Percentiles rank a stretch among this genome's conserved stretches.
phyloP scores from a whole-genome alignment of 345 rosid genomes.

The Balakata baccata region DNA sequence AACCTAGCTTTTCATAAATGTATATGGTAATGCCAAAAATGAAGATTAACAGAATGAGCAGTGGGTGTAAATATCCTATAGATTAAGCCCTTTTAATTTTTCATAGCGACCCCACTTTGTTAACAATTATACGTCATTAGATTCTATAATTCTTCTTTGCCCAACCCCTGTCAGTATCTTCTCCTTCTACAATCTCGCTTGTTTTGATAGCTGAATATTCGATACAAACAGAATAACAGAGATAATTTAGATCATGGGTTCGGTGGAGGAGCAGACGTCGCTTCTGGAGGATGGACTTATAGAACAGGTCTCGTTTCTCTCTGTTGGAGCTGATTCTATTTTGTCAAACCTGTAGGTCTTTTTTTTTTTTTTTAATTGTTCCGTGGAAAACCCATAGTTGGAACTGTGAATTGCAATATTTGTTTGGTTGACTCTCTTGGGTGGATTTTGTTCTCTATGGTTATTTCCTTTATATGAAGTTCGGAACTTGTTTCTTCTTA shows the following conservation, averaged over 20 bases:
- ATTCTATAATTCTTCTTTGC: too few relatives aligned
- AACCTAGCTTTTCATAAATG: too few relatives aligned
- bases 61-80: too few relatives aligned
- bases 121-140: too few relatives aligned
- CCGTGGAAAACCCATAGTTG: neutral
- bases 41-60: too few relatives aligned
- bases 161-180: too few relatives aligned
- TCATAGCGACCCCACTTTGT: too few relatives aligned
- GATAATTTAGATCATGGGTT: conserved; percentile 38
- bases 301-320: conserved; percentile 30
- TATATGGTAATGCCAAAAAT: too few relatives aligned
- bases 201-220: too few relatives aligned
- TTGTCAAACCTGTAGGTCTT: neutral
- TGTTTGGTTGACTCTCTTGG: neutral
- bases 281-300: conserved; percentile 54
- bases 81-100: too few relatives aligned
- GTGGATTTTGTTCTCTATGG: neutral
- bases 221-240: too few relatives aligned
- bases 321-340: neutral
- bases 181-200: too few relatives aligned
- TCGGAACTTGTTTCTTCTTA: neutral
- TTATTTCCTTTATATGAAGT: neutral
- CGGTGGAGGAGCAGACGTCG: conserved; percentile 48
- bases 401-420: neutral
- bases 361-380: neutral